Percentiles rank a stretch among this genome's conserved stretches.
phyloP scores from a whole-genome alignment of 78 protist species.

The Diacronema lutheri region DNA sequence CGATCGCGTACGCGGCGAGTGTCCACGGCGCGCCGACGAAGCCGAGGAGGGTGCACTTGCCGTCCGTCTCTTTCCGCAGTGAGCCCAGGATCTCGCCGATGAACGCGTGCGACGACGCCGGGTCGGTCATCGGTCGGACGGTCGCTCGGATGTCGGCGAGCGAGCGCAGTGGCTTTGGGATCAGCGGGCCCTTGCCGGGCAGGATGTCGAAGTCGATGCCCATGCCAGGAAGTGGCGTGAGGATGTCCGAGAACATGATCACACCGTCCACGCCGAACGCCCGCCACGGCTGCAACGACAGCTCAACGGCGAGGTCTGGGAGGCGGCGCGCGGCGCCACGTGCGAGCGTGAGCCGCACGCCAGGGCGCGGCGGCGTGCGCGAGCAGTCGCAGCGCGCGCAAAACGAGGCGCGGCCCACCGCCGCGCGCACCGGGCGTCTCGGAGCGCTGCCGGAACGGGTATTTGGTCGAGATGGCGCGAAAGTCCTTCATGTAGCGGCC shows the following conservation, averaged over 20 bases:
- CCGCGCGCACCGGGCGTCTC: too few species aligned
- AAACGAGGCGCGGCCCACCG: too few species aligned
- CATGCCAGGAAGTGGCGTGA: slow-evolving; percentile 41
- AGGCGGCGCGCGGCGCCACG: too few species aligned
- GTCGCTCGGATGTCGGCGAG: neutral
- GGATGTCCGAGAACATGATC: slow-evolving; percentile 41
- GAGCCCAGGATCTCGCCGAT: slow-evolving; percentile 19
- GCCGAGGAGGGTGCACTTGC: slow-evolving; percentile 19
- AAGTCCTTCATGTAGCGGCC: slow-evolving; percentile 77
- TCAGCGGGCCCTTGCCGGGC: slow-evolving; percentile 19
- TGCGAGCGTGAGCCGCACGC: too few species aligned
- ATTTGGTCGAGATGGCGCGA: neutral
- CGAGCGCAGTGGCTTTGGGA: slow-evolving; percentile 16
- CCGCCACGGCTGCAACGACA: slow-evolving; percentile 22
- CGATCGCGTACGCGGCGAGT: slow-evolving; percentile 80
- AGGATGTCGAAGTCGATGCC: slow-evolving; percentile 40
- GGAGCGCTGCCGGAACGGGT: slow-evolving; percentile 33
- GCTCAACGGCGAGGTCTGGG: slow-evolving; percentile 14
- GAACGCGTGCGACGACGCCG: neutral
- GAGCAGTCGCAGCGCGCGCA: too few species aligned
- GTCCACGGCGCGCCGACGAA: slow-evolving; percentile 84
- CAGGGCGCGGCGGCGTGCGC: too few species aligned
- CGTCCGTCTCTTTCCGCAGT: neutral
- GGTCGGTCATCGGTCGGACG: neutral
- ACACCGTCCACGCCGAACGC: slow-evolving; percentile 34